Evolutionary conservation across 108 stramenopile genomes (phyloP).

Genomic region (Pseudonitzschia delicatissima): DNA sequence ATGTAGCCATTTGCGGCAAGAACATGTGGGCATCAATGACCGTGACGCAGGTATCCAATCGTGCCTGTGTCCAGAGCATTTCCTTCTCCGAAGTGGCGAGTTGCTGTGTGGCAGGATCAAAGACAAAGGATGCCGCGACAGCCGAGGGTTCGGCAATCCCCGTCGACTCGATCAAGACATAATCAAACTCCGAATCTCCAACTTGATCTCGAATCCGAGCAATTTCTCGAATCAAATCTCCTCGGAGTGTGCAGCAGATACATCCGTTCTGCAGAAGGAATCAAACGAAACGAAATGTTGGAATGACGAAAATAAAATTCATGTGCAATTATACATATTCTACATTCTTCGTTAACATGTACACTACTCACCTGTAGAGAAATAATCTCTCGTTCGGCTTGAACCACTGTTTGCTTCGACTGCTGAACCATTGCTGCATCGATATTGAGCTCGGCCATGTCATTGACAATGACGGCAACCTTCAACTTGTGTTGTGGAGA

Average conservation of each 20-base stretch:
- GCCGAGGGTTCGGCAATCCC: constrained; percentile 84
- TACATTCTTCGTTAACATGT: no score
- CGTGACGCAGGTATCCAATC: constrained; percentile 89
- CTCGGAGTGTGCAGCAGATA: constrained; percentile 91
- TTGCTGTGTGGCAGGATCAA: constrained; percentile 33
- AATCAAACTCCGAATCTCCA: constrained; percentile 11
- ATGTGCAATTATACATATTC: no score
- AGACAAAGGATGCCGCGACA: constrained; percentile 65
- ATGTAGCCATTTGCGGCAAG: constrained; percentile 38
- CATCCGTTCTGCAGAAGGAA: constrained; percentile 85
- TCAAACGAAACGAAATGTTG: no score
- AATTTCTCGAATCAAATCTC: constrained; percentile 76
- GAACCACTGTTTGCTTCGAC: no score
- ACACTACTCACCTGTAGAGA: no score
- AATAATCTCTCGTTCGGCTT: no score
- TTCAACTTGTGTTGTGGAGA: constrained; percentile 33
- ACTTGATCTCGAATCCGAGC: neutral
- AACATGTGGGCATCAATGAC: constrained; percentile 85
- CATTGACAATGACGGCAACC: constrained; percentile 82
- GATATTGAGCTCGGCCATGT: constrained; percentile 86
- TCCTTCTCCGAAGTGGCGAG: constrained; percentile 68
- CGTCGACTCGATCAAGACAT: constrained; percentile 90
- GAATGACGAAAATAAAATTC: no score
- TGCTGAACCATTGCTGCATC: constrained; percentile 63
- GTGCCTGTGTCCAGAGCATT: constrained; percentile 75